phyloP scores from a whole-genome alignment of 768 basidiomycete genomes.

The Lactifluus hygrophoroides region DNA sequence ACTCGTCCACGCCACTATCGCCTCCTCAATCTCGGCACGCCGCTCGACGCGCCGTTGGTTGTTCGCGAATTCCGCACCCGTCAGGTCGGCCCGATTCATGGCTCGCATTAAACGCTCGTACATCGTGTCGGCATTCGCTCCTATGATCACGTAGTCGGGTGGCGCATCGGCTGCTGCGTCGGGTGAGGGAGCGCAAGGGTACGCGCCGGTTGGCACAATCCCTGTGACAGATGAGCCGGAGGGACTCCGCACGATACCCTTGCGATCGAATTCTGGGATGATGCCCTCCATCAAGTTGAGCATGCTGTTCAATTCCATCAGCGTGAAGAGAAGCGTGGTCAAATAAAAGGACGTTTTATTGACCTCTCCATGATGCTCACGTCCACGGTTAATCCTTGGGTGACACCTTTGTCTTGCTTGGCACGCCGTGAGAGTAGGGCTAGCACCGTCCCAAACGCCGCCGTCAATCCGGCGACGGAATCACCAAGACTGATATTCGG shows the following conservation, averaged over 20 bases:
- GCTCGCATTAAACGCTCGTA: conserved; percentile 58
- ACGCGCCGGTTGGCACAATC: conserved; percentile 69
- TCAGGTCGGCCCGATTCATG: conserved; percentile 51
- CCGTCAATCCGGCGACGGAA: conserved; percentile 62
- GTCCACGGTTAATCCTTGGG: conserved; percentile 50
- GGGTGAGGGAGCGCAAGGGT: conserved; percentile 48
- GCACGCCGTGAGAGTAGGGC: conserved; percentile 46
- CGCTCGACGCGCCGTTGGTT: conserved; percentile 36
- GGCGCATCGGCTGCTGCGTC: conserved; percentile 33
- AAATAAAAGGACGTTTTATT: too few species aligned
- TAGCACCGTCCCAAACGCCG: conserved; percentile 64
- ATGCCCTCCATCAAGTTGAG: conserved; percentile 71
- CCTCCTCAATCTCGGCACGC: conserved; percentile 47
- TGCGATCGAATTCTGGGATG: conserved; percentile 67
- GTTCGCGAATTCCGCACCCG: conserved; percentile 40
- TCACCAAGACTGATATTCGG: conserved; percentile 70
- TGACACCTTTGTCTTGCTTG: conserved; percentile 25
- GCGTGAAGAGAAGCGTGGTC: too few species aligned
- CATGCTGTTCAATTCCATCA: conserved; percentile 41
- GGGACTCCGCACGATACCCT: conserved; percentile 61
- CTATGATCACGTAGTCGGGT: conserved; percentile 53
- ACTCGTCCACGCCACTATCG: conserved; percentile 53
- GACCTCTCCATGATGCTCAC: conserved; percentile 70
- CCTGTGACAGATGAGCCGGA: conserved; percentile 70
- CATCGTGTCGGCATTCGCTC: conserved; percentile 63